Base-by-base conservation (phyloP, 306 rosid species). In the Prunus dulcis region DNA sequence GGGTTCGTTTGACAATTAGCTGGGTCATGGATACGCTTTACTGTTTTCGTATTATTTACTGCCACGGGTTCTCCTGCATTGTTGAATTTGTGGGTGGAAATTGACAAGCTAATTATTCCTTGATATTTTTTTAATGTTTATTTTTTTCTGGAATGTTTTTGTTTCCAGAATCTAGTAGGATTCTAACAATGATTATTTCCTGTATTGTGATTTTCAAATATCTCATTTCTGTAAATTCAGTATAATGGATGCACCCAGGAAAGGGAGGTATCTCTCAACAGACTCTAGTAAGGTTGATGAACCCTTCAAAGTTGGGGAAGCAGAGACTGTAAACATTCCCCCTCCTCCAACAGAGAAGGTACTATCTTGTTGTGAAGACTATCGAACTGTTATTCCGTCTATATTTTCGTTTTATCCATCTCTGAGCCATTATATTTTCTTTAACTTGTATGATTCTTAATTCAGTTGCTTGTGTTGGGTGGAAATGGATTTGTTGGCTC, bases 401-500 rank as follows among this genome's bases (percentile, higher is more conserved):
- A 14, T 77, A 57, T 8, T 55, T 32, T 51, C 41, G 22, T 43
- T 74, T 45, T 72, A 18, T 79, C 20, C 61, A 62, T 34, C 6
- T 15, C 67, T 75, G 27, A 30, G 15, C 38, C 68, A 23, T 71
- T 81, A 57, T 81, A 45, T 27, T 28, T 67, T 19, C 2, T 76
- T 34, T 65, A 23, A 78, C 70, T 63, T 83, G 56, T 61, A 38
- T 81, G 84, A 56, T 53, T 75, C 57, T 82, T 76, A 49, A 71
- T 73, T 76, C 83, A 95, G 99, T 83, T 95, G 83, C 97, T 95
- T 80, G 97, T 95, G 80, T 78, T 95, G 92, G 97, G 97, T 75
- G 99, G 97, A 82, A 95, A 89, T 83, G 99, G 99, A 67, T 95
- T 95, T 83, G 97, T 95, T 78, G 99, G 99, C 77, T 95, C 97